Conservation (phyloP, 352 stramenopile species). For the Blastocystis sp. region DNA sequence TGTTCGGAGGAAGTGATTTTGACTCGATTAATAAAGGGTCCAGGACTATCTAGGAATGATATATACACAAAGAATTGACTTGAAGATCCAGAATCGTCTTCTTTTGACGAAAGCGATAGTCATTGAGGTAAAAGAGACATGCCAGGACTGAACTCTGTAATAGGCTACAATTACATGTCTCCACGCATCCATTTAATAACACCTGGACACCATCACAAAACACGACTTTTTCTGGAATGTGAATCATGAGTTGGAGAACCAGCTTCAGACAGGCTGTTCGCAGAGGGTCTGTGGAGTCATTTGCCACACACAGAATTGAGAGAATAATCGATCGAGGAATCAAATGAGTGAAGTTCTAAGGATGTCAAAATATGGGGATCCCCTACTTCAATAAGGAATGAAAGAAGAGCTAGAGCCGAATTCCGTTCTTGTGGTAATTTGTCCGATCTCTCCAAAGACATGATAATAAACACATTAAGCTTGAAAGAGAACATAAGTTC, state of each 20-base stretch:
- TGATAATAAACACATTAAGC: conserved; percentile 45
- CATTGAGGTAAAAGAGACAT: conserved; percentile 42
- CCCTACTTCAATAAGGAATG: not conserved
- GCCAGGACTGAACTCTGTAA: conserved; percentile 31
- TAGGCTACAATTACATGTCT: conserved; percentile 30
- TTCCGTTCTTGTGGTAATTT: conserved; percentile 42
- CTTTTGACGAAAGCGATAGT: conserved; percentile 36
- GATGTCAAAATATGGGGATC: not conserved
- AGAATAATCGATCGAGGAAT: conserved; percentile 65
- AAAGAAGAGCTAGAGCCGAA: not conserved
- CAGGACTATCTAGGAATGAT: not conserved
- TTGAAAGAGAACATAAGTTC: conserved; percentile 42
- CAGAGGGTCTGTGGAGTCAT: conserved; percentile 17
- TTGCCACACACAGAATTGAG: conserved; percentile 58
- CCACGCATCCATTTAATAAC: conserved; percentile 35
- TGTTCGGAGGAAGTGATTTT: conserved; percentile 6
- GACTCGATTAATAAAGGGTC: conserved; percentile 39
- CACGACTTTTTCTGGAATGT: conserved; percentile 16
- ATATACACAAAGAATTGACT: not conserved
- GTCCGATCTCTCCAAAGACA: conserved; percentile 24
- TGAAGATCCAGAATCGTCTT: conserved; percentile 68
- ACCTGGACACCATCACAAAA: conserved; percentile 60
- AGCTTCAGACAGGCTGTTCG: conserved; percentile 51
- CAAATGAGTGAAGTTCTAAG: conserved; percentile 45
- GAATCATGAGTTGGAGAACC: conserved; percentile 5